Evolutionary conservation across 192 early-diverging fungal genomes (phyloP), one percentile per base, ranked within the genome.

Genomic region (Dissophora ornata): DNA sequence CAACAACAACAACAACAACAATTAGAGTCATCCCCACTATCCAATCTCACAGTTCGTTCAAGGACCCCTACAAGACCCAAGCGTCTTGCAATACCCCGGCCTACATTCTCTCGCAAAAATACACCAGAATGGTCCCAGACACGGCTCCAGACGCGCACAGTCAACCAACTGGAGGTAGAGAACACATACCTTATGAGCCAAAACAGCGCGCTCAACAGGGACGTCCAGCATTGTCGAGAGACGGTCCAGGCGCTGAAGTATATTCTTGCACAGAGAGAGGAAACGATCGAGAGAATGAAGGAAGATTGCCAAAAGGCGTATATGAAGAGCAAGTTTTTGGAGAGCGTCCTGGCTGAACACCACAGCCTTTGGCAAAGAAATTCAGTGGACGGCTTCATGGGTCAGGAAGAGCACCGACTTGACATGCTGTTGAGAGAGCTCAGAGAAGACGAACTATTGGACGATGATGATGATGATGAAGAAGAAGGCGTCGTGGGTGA

Each of bases 111-210:
- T n/a, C n/a, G n/a, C n/a, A n/a, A n/a, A 25, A 50, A 5, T n/a
- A 30, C 16, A 18, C 24, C 22, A n/a, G n/a, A 25, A 42, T 53
- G 29, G 16, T 24, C 22, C 33, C 29, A 22, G 2, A 12, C 57
- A 41, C 18, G 45, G 4, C 22, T 21, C 18, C 62, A 41, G 12
- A 15, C 59, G 0, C 74, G 62, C 41, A 44, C 59, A 0, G 18
- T 79, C 10, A 79, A 69, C 52, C 67, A 58, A 1, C 59, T 79
- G 4, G 66, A 69, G 30, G 55, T 79, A 7, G 74, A 79, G 30
- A 79, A 79, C 42, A 58, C 74, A 1, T 79, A 41, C 18, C 50
- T 79, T 1, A 5, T 26, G 15, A 67, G 48, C 28, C 74, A 79
- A 52, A 79, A 79, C 34, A 51, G 30, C 13, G 50, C 51, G 0